A percentile compares a stretch with the other conserved stretches of the same genome.
Conservation (phyloP, 768 basidiomycete species). For the Infundibulicybe gibba region DNA sequence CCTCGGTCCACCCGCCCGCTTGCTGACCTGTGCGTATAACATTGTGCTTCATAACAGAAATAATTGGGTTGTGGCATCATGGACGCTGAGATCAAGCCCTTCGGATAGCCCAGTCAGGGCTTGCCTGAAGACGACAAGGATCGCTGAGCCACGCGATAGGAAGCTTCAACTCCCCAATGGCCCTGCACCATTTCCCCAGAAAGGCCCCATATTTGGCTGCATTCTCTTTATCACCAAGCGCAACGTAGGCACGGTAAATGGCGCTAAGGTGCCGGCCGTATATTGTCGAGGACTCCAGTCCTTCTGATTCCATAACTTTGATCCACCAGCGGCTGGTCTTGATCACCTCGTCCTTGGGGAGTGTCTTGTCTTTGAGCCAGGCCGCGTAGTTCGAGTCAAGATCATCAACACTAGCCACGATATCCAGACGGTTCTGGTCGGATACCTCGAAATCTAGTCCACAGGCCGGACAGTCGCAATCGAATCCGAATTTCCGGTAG, state of each 20-base stretch:
- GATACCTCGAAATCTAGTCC: slow-evolving; percentile 13
- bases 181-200: slow-evolving; percentile 7
- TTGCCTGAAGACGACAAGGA: no score
- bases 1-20: no score
- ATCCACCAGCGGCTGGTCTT: slow-evolving; percentile 14
- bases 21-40: no score
- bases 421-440: slow-evolving; percentile 17
- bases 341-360: slow-evolving; percentile 14
- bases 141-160: no score
- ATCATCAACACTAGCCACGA: slow-evolving; percentile 8
- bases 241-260: slow-evolving; percentile 12
- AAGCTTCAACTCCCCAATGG: no score
- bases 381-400: slow-evolving; percentile 7
- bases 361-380: slow-evolving; percentile 11
- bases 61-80: no score
- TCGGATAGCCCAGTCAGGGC: no score
- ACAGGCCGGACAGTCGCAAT: slow-evolving; percentile 22
- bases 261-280: slow-evolving; percentile 13
- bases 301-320: slow-evolving; percentile 11
- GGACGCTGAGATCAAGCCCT: no score
- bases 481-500: slow-evolving; percentile 24
- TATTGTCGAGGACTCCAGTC: slow-evolving; percentile 10
- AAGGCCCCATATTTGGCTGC: slow-evolving; percentile 12
- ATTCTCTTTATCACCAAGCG: slow-evolving; percentile 10
- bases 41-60: no score